Evolutionary conservation across 768 basidiomycete genomes (phyloP), one percentile per base, ranked within the genome.

Genomic region (Amanita muscaria): DNA sequence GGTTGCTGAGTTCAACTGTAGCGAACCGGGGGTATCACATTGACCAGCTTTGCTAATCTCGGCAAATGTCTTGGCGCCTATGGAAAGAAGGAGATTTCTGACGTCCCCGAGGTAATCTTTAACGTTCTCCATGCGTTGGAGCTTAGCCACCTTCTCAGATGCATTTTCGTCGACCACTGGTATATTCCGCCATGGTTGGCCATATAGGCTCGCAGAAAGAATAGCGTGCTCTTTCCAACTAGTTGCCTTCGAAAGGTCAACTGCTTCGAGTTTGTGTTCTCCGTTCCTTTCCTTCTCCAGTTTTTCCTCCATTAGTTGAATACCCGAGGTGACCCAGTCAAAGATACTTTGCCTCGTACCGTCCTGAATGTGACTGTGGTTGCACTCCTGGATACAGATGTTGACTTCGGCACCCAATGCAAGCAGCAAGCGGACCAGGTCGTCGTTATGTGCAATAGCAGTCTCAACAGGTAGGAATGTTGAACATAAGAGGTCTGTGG

Each of bases 201-300:
- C 14, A 10, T 25, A 21, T 3, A 45, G 1, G 14, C 11, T 10
- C 6, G 9, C 18, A 14, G 36, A 23, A 25, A 46, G 44, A 14
- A 5, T n/a, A n/a, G 44, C 36, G 21, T 34, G 34, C 23, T 42
- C 46, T 41, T 42, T 35, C 46, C 38, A 47, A 30, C 23, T 47
- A 7, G 21, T 25, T 15, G 23, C 22, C 31, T 22, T 27, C 16
- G 30, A 36, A 24, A 47, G 36, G 18, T 47, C 33, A 2, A 41
- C 15, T 5, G 24, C n/a, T n/a, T 19, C 15, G 14, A 29, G 5
- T 29, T 19, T 18, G 11, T 18, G 14, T 24, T 8, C 12, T 8
- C 22, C n/a, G 12, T 14, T 19, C 14, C 5, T 12, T 4, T 23
- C 30, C 23, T 25, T 21, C n/a, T 47, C 19, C 35, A 27, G 1